Base-by-base conservation (phyloP, 768 basidiomycete species). In the Tylopilus felleus region DNA sequence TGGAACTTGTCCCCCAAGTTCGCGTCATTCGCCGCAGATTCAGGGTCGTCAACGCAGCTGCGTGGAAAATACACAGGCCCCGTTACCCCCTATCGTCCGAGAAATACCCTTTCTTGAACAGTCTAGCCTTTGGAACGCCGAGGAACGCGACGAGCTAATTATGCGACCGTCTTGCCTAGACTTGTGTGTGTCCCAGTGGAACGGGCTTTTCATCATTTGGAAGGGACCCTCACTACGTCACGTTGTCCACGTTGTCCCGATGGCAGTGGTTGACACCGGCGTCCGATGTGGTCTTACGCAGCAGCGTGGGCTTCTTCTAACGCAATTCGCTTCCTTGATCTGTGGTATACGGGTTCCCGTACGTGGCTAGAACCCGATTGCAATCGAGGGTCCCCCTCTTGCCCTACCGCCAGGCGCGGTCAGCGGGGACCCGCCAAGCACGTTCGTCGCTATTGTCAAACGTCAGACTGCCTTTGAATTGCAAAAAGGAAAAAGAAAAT, bases 31-130 rank as follows among this genome's bases (percentile, higher is more conserved):
- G 40, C 49, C 52, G 41, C 46, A 53, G 36, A 54, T 50, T 58
- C 66, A 68, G 64, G 66, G 65, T 67, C 61, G 52, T 66, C 59
- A 57, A 8, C 25, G 48, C 52, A 56, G 59, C 58, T 59, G 54
- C 50, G 52, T 54, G 65, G 57, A 19, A 63, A 65, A 59, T 47
- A 49, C 63, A 53, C 46, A 4, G 14, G 13, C 13, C 33, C 13
- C 16, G 33, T 33, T 14, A 29, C 12, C 33, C 33, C 33, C 33
- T 27, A 28, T 33, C 53, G 58, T 65, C 56, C 53, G 2, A 65
- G 48, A 58, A 33, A 53, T 58, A 45, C 8, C 55, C 52, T 38
- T 36, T 56, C 53, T 53, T 19, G 8, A 41, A 27, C n/a, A 1
- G 3, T 39, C 38, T 27, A 19, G 38, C 45, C 10, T 42, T 40